Percentiles rank a stretch among this genome's conserved stretches.
Conservation (phyloP, 2,329 filamentous ascomycete species). For the Pseudofabraea citricarpa region DNA sequence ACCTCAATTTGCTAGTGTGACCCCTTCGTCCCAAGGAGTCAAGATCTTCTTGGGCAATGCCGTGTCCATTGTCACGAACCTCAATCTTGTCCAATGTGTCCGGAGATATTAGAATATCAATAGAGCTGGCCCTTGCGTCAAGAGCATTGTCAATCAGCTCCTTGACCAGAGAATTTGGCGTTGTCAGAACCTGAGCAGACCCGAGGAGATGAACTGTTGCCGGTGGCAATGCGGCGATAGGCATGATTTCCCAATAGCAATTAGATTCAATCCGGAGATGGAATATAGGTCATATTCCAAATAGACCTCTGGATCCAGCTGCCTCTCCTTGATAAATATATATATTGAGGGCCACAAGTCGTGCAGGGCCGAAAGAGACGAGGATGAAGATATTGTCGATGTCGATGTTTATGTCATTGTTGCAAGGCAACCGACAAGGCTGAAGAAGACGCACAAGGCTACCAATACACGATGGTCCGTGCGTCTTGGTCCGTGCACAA, state of each 20-base stretch:
- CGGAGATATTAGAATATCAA: conserved; percentile 59
- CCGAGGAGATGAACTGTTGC: conserved; percentile 51
- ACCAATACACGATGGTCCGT: too few species aligned
- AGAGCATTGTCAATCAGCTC: conserved; percentile 75
- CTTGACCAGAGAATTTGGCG: conserved; percentile 61
- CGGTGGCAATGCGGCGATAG: conserved; percentile 41
- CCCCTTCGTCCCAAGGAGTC: conserved; percentile 57
- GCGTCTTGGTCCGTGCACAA: too few species aligned
- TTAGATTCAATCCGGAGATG: too few species aligned
- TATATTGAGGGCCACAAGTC: too few species aligned
- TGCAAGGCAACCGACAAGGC: too few species aligned
- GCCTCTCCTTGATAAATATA: too few species aligned
- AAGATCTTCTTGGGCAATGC: conserved; percentile 60
- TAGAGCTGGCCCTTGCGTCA: conserved; percentile 62
- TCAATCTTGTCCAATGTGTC: conserved; percentile 67
- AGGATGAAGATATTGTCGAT: too few species aligned
- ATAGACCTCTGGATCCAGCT: neutral
- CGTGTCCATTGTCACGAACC: conserved; percentile 69
- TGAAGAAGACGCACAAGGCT: too few species aligned
- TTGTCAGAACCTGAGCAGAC: conserved; percentile 54
- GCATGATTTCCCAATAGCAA: too few species aligned
- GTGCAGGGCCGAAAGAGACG: too few species aligned
- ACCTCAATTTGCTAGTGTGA: conserved; percentile 68
- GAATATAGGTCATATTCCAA: too few species aligned
- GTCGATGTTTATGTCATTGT: too few species aligned